phyloP scores from a whole-genome alignment of 1,284 basidiomycete genomes.

The Melanopsichium pennsylvanicum region DNA sequence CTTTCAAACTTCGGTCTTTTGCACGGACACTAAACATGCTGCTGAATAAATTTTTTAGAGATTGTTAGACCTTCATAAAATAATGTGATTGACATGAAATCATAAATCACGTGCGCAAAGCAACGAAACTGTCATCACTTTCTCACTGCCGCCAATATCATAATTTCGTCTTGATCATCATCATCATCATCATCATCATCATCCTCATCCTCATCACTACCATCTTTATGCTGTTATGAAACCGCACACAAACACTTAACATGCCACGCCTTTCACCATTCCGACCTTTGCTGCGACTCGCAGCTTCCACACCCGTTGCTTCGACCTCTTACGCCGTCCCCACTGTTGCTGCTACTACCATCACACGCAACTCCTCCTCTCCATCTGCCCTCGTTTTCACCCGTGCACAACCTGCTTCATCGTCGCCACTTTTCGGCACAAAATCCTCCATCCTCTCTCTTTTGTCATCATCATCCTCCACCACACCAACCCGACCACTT shows the following conservation, averaged over 20 bases:
- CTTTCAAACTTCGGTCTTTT: conserved; percentile 5
- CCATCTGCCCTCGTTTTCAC: neutral
- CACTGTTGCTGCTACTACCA: neutral
- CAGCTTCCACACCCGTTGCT: conserved; percentile 2
- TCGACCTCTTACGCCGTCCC: conserved; percentile 1
- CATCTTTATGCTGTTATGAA: neutral
- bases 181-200: neutral
- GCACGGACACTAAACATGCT: too few relatives aligned
- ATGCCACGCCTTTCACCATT: conserved; percentile 34
- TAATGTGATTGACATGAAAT: neutral
- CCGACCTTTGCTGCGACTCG: conserved; percentile 10
- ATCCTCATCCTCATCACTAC: neutral
- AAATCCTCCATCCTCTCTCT: conserved; percentile 6
- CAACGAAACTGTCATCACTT: neutral
- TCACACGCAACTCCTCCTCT: neutral
- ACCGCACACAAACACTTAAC: neutral
- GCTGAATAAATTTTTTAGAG: too few relatives aligned
- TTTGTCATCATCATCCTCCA: neutral
- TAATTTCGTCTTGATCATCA: too few relatives aligned
- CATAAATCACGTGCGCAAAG: conserved; percentile 11
- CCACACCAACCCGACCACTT: neutral
- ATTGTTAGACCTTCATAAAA: too few relatives aligned
- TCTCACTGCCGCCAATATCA: too few relatives aligned
- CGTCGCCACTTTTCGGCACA: neutral
- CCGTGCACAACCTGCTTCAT: neutral